Base-by-base conservation (phyloP, 2,329 filamentous ascomycete genomes). In the Pseudocercospora cruenta region DNA sequence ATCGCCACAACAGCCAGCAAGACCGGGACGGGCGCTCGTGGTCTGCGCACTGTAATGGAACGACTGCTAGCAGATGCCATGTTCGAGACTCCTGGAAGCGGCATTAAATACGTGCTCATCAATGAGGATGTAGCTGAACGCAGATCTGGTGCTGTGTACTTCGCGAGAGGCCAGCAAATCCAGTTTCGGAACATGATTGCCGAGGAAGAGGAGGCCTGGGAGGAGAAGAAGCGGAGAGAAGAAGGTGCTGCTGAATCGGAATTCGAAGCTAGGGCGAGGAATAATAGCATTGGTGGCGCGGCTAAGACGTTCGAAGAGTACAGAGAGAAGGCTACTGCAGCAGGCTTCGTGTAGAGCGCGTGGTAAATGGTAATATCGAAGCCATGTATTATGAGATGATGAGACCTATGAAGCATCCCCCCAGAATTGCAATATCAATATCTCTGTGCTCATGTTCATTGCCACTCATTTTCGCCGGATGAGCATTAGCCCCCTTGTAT, bases 1-100 rank as follows among this genome's bases (percentile, higher is more conserved):
- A 88, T 99, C 65, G 94, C 95, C 2, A 86, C 89, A 67, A 90
- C 90, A 28, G 88, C 87, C 1, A 80, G 84, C 60, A 82, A 82
- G 14, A 90, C 90, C 84, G 88, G 87, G 1, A 97, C 94, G 0
- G 95, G 95, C 2, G 82, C 82, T 1, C 76, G 82, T 28, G 82
- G 80, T 2, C 71, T 84, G 19, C 78, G 81, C 1, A 82, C 82
- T 2, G 82, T 84, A 14, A 78, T 84, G 68, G 82, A 84, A 67
- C 75, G 82, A 21, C 67, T 84, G 51, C 76, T 84, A 4, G 76
- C 77, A 58, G 77, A 83, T 67, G 73, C 75, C 58, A 84, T 83
- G 79, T 84, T 82, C 67, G 82, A 84, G 64, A 78, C 80, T 26
- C 82, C 82, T 12, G 82, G 82, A 2, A 79, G 77, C 22, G 77